A percentile compares a stretch with the other conserved stretches of the same genome.
Conservation (phyloP, 768 basidiomycete genomes). For the Hygrophoropsis aurantiaca region DNA sequence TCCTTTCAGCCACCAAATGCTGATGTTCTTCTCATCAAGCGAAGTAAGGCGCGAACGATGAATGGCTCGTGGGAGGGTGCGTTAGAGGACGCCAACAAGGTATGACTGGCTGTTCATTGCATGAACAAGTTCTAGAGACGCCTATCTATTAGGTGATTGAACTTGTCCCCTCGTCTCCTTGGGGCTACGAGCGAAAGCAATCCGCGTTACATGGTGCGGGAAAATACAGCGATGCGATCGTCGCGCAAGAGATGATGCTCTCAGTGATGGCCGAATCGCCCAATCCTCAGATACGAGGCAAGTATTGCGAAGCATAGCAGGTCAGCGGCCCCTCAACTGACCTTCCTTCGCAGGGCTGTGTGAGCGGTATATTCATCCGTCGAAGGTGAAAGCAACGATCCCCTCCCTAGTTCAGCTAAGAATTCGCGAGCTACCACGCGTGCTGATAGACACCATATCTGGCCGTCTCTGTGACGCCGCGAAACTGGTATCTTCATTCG, state of each 20-base stretch:
- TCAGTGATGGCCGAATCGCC: background rate
- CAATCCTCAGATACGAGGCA: conserved; percentile 8
- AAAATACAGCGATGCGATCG: conserved; percentile 12
- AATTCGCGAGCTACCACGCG: conserved; percentile 7
- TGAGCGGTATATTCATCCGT: conserved; percentile 5
- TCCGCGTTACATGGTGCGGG: conserved; percentile 1
- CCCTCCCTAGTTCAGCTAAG: background rate
- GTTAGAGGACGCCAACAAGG: background rate
- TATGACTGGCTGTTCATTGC: background rate
- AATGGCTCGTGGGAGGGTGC: conserved; percentile 6
- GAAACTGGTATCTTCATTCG: conserved; percentile 8
- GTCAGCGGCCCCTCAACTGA: background rate
- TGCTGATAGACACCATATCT: conserved; percentile 14
- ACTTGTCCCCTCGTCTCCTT: conserved; percentile 11
- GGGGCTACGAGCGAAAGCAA: conserved; percentile 17
- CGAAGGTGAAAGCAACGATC: conserved; percentile 1
- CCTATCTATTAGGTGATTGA: conserved; percentile 9
- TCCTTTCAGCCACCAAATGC: conserved; percentile 3
- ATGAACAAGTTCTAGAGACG: background rate
- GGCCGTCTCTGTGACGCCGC: conserved; percentile 12
- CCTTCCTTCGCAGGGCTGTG: conserved; percentile 6
- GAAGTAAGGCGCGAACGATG: conserved; percentile 7
- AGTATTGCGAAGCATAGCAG: background rate
- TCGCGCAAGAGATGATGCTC: conserved; percentile 11
- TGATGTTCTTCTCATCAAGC: conserved; percentile 9